These are phyloP conservation scores for Tulasnella sp. DNA, from an alignment of 768 basidiomycete species.

Conservation along the genomic window DNA sequence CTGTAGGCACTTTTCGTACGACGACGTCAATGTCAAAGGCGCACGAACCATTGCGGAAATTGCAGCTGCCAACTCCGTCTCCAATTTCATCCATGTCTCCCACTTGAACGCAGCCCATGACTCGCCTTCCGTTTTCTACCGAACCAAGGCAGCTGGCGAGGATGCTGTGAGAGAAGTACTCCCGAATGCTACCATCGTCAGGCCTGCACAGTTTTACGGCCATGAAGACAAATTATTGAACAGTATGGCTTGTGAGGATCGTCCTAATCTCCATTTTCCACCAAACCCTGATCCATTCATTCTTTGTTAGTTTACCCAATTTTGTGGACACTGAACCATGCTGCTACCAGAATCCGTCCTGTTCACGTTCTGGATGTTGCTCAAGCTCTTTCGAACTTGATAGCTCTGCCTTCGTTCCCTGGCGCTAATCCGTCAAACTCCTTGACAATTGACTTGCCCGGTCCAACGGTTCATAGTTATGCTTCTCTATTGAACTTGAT, in stretches of 20 bases:
- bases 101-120: slow-evolving; percentile 78
- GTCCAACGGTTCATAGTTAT: slow-evolving; percentile 74
- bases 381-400: slow-evolving; percentile 71
- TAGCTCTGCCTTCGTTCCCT: slow-evolving; percentile 45
- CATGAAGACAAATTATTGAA: slow-evolving; percentile 89
- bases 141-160: slow-evolving; percentile 83
- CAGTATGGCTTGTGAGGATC: slow-evolving; percentile 70
- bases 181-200: slow-evolving; percentile 74
- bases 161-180: slow-evolving; percentile 71
- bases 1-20: slow-evolving; percentile 72
- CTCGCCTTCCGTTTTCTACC: slow-evolving; percentile 74
- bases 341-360: slow-evolving; percentile 74
- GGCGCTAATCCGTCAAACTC: slow-evolving; percentile 23
- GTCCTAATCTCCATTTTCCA: slow-evolving; percentile 13
- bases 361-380: slow-evolving; percentile 94
- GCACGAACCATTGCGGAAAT: slow-evolving; percentile 78
- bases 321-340: slow-evolving; percentile 88
- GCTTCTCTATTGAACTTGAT: slow-evolving; percentile 46
- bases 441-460: slow-evolving; percentile 64
- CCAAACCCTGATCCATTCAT: background rate
- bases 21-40: slow-evolving; percentile 67
- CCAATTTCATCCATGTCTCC: slow-evolving; percentile 84
- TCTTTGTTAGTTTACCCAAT: slow-evolving; percentile 71
- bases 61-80: slow-evolving; percentile 61
- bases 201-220: slow-evolving; percentile 81